phyloP scores from a whole-genome alignment of 495 filamentous ascomycete genomes.

The Neurospora sublineolata region DNA sequence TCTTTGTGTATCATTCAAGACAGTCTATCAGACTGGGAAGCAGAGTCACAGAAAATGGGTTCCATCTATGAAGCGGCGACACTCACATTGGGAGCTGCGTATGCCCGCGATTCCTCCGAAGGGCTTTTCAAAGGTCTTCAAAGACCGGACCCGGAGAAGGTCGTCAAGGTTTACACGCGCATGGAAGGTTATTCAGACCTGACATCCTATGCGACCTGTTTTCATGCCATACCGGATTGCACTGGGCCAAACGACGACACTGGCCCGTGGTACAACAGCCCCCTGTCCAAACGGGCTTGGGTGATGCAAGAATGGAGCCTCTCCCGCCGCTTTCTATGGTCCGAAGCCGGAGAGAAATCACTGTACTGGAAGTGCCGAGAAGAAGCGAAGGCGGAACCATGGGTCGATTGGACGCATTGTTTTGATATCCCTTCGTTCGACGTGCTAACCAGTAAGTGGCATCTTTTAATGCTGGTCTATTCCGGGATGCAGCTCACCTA shows the following conservation, averaged over 20 bases:
- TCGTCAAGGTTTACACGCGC: neutral
- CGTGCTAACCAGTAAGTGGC: neutral
- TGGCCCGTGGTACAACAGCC: neutral
- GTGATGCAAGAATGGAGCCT: neutral
- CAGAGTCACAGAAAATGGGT: neutral
- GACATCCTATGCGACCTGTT: neutral
- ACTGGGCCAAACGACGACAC: neutral
- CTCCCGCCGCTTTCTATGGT: neutral
- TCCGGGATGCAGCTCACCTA: neutral
- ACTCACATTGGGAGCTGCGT: neutral
- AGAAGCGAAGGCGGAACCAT: neutral
- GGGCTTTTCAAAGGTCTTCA: neutral
- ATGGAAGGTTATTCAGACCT: neutral
- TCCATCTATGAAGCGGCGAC: neutral
- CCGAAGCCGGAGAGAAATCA: too few species aligned
- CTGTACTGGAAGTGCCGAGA: neutral
- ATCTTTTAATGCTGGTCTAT: fast-evolving
- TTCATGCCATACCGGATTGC: neutral
- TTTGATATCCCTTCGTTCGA: too few species aligned
- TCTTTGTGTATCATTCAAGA: neutral
- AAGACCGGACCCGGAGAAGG: neutral
- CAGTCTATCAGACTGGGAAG: neutral
- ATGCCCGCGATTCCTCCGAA: neutral
- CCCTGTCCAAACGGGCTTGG: neutral
- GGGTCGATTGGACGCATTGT: too few species aligned